Base-by-base conservation (phyloP, 2,329 filamentous ascomycete species). In the Sporothrix dimorphospora region DNA sequence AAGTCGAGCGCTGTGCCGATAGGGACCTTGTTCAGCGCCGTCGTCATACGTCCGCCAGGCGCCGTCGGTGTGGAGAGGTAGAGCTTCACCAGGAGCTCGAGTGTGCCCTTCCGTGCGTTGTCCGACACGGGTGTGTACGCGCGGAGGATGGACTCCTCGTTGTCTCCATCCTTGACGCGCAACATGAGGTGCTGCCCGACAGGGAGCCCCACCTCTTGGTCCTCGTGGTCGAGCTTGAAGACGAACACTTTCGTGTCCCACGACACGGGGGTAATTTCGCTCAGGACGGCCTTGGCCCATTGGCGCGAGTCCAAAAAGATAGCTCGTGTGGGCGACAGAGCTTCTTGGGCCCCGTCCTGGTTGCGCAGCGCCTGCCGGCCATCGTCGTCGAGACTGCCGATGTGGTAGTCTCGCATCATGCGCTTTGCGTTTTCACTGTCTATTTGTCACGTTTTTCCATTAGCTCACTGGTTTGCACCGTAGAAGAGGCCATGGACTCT, bases 391-490 rank as follows among this genome's bases (percentile, higher is more conserved):
- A 97, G 86, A 0, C 89, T 89, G 68, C 94, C 94, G 75, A 98
- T 90, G 80, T 98, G 94, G 78, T 97, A 97, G 59, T 86, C 81
- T 12, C 88, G 87, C 91, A 98, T 94, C 94, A 97, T 97, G 21
- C 86, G 87, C 82, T 97, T 97, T 45, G 94, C 94, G 19, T 92
- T 97, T 82, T 97, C 94, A 79, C 92, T 94, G 80, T 97, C 93
- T 95, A 78, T 72, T n/a, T 11, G 6, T 45, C 8, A 55, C n/a
- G n/a, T n/a, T 55, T 55, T 34, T 55, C 14, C 42, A 16, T 45
- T 45, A 45, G 42, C 16, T 14, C 2, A 45, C 16, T 14, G 42
- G 12, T 16, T n/a, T n/a, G 16, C 14, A 16, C 16, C 42, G 16
- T 14, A 16, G 42, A 45, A 45, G 42, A 45, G 9, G 12, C 24